These are phyloP conservation scores for Candida ortonii DNA, from an alignment of 805 yeast species.

Conservation along the genomic window DNA sequence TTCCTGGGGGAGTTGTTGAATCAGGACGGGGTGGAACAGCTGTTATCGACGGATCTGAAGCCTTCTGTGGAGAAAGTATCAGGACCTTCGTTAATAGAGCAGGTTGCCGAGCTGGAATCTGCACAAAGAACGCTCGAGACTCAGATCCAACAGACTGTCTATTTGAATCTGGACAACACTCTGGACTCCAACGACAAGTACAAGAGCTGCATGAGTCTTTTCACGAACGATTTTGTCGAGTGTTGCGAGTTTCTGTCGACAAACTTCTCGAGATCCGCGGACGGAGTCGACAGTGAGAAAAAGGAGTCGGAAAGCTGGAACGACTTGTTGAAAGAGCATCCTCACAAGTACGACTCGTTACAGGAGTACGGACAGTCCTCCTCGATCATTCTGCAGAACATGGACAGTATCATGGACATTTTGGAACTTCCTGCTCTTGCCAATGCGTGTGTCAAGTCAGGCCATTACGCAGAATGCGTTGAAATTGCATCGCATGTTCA, in stretches of 20 bases:
- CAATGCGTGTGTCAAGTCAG: slow-evolving; percentile 78
- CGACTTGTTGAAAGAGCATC: slow-evolving; percentile 21
- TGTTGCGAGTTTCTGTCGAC: slow-evolving; percentile 32
- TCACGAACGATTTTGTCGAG: slow-evolving; percentile 32
- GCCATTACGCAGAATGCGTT: slow-evolving; percentile 85
- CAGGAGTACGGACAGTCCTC: slow-evolving; percentile 19
- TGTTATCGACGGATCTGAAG: slow-evolving; percentile 24
- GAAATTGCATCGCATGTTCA: slow-evolving; percentile 76
- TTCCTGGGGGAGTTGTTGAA: slow-evolving; percentile 39
- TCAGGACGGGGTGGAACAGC: slow-evolving; percentile 39
- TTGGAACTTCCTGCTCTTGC: slow-evolving; percentile 82
- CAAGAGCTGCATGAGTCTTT: slow-evolving; percentile 34
- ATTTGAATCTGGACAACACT: slow-evolving; percentile 44
- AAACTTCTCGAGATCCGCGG: slow-evolving; percentile 18
- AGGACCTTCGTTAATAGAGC: slow-evolving; percentile 51
- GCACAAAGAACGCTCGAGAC: slow-evolving; percentile 47
- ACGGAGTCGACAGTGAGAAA: slow-evolving; percentile 6
- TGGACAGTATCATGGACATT: slow-evolving; percentile 72
- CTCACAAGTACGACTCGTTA: slow-evolving; percentile 11
- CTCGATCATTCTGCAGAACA: slow-evolving; percentile 50
- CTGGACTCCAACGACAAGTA: slow-evolving; percentile 35
- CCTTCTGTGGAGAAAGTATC: slow-evolving; percentile 25
- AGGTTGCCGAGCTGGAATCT: slow-evolving; percentile 70
- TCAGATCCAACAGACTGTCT: slow-evolving; percentile 40
- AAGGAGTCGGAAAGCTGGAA: slow-evolving; percentile 22